These are phyloP conservation scores for Besnoitia besnoiti DNA, from an alignment of 169 alveolate genomes.

Conservation along the genomic window DNA sequence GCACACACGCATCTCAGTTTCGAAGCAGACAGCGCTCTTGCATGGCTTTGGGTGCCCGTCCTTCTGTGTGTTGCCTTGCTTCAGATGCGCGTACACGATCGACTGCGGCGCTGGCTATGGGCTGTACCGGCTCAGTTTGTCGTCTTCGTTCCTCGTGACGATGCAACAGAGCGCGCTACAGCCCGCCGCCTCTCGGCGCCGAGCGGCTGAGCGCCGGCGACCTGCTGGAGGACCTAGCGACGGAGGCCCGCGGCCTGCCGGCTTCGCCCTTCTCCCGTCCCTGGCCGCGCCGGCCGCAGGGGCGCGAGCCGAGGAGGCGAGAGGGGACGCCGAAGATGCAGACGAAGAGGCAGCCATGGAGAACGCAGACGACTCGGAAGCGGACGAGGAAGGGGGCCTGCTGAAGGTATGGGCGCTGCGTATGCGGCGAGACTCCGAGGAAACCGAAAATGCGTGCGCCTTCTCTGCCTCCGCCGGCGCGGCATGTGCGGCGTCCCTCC, in stretches of 20 bases:
- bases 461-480: too few species aligned
- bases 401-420: background rate
- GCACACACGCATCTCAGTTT: too few species aligned
- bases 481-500: too few species aligned
- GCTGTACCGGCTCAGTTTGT: background rate
- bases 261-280: too few species aligned
- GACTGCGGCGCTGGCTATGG: background rate
- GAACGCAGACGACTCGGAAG: background rate
- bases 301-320: background rate
- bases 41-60: too few species aligned
- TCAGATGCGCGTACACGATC: background rate
- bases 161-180: background rate
- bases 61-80: too few species aligned
- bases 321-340: background rate
- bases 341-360: background rate
- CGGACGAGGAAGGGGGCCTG: background rate
- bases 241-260: too few species aligned
- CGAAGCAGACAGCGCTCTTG: too few species aligned
- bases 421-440: background rate
- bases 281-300: too few species aligned
- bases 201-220: too few species aligned
- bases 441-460: background rate
- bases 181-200: too few species aligned
- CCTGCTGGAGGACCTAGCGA: too few species aligned
- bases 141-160: background rate